Base-by-base conservation (phyloP, 257 asterid species). In the Fraxinus pennsylvanica region DNA sequence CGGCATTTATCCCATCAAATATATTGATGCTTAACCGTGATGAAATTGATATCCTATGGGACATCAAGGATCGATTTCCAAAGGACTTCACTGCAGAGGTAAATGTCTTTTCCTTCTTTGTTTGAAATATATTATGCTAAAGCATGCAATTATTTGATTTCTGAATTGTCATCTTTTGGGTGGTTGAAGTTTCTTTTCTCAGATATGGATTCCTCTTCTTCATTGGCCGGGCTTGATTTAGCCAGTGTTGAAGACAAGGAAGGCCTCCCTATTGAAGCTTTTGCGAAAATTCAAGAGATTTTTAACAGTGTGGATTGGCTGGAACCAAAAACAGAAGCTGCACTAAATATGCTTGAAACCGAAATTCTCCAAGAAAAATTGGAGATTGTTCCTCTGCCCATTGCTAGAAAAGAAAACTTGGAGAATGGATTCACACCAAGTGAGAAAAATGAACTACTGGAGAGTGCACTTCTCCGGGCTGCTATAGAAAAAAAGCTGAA, bases 81-180 rank as follows among this genome's bases (percentile, higher is more conserved):
- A 63, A 68, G 79, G 92, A 87, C 78, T 90, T 90, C 83, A 88
- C 86, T 76, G 89, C 84, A 33, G 97, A 92, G 97, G 97, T 90
- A 84, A 59, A n/a, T 74, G 80, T 33, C 45, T 67, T 19, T 66
- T 22, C 73, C 32, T 86, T 79, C 17, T n/a, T 77, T 33, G 4
- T 67, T 63, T 10, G 1, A 57, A 63, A 21, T 65, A n/a, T 19
- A 75, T 71, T 33, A 15, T 22, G 25, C 14, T 68, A 19, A 21
- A 47, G 57, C 5, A 36, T 27, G 22, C 66, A 21, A 32, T 80
- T 3, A 66, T 81, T 43, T 79, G 73, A 74, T 5, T 45, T 74
- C 68, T 75, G 73, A 72, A 43, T 63, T 54, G 43, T 41, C 59
- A 73, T 73, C 35, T 68, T 73, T 78, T 81, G 77, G 78, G 39